Evolutionary conservation across 768 basidiomycete genomes (phyloP).

Genomic region (Imleria badia): DNA sequence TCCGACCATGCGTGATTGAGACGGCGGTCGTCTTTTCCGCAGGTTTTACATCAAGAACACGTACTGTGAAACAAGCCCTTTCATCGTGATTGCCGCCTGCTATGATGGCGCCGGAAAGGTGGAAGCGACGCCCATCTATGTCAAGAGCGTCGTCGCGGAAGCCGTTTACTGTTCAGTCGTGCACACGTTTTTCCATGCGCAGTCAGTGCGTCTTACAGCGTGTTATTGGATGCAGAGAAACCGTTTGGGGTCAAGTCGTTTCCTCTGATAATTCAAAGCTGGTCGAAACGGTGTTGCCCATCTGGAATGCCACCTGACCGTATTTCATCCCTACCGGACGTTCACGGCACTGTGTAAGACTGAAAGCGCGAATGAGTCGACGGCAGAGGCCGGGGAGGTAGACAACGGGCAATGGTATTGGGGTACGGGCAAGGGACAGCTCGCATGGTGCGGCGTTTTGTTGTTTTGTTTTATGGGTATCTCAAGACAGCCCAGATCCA

Average conservation of each 20-base stretch:
- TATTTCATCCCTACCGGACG: slow-evolving; percentile 95
- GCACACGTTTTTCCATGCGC: slow-evolving; percentile 24
- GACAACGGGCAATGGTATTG: slow-evolving; percentile 60
- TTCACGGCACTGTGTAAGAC: slow-evolving; percentile 75
- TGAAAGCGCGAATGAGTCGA: slow-evolving; percentile 39
- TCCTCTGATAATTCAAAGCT: slow-evolving; percentile 83
- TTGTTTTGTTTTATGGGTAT: not conserved
- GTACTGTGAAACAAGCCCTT: slow-evolving; percentile 95
- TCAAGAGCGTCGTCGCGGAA: slow-evolving; percentile 88
- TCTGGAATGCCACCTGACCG: slow-evolving; percentile 88
- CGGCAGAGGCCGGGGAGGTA: slow-evolving; percentile 55
- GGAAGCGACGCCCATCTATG: slow-evolving; percentile 92
- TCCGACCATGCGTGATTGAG: slow-evolving; percentile 89
- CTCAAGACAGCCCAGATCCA: slow-evolving; percentile 56
- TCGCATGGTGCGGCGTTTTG: slow-evolving; percentile 70
- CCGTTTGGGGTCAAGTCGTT: slow-evolving; percentile 79
- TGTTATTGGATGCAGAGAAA: slow-evolving; percentile 41
- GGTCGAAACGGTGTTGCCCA: slow-evolving; percentile 98
- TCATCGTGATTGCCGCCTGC: slow-evolving; percentile 89
- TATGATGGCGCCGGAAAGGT: slow-evolving; percentile 96
- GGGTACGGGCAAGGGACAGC: slow-evolving; percentile 77
- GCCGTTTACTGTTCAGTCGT: slow-evolving; percentile 78
- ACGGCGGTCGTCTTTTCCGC: slow-evolving; percentile 95
- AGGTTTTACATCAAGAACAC: slow-evolving; percentile 97
- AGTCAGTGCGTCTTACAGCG: not conserved